Evolutionary conservation across 495 filamentous ascomycete species (phyloP), one percentile per base, ranked within the genome.

Genomic region (Talaromyces ruber): DNA sequence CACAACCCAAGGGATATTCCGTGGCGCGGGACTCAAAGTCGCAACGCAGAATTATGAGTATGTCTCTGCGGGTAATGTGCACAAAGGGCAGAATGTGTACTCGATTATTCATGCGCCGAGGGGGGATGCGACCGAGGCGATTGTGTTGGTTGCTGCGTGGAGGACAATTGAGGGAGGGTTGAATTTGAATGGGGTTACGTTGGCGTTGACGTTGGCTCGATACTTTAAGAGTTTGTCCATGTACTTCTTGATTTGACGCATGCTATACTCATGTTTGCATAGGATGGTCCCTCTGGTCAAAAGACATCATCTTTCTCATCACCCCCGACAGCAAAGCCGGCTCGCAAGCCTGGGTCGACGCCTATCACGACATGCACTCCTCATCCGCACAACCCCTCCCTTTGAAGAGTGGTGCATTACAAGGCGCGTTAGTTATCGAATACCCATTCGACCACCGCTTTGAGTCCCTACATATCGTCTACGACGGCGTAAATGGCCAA

Each of bases 221-320:
- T 98, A 98, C 74, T 96, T 98, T 76, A 96, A 94, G 71, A 81
- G 88, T 85, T 67, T 53, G 81, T 71, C 43, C 58, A 6, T 39
- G 8, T 28, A 11, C 12, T 18, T n/a, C 62, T 56, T 25, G 6
- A 22, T 11, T 57, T n/a, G 21, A 51, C 43, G 54, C 37, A 56
- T 60, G 24, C 21, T 22, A 26, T 26, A 59, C 70, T 74, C 52
- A 76, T 58, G 21, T 9, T 37, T 16, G 12, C 1, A 18, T 37
- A 89, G 86, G 92, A 63, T 98, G 94, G 94, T 96, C 91, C 26
- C 78, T 98, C 11, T 98, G 94, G 94, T 97, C 92, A 39, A 98
- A 98, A 75, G 94, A 98, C 64, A 96, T 98, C 66, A 94, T 98
- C 53, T 87, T 98, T 73, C 72, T 98, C 7, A 82, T 98, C 57